Percentiles rank a stretch among this genome's conserved stretches.
Evolutionary conservation across 306 rosid genomes (phyloP).

Genomic region (Rosa lucieae): DNA sequence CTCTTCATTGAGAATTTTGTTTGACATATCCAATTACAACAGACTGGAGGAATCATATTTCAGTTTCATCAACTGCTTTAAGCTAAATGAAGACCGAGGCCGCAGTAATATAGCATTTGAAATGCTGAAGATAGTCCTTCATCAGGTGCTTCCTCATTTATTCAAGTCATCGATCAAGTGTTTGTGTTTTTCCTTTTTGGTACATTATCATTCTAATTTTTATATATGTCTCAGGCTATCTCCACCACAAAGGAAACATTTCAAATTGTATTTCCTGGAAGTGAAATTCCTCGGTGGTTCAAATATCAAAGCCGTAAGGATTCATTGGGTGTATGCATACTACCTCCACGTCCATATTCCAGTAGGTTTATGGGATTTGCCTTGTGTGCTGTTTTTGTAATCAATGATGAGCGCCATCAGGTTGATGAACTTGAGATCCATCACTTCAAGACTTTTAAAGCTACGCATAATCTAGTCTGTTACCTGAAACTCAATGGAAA

Average conservation of each 20-base stretch:
- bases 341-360: too few relatives aligned
- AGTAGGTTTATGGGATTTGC: not conserved
- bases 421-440: not conserved
- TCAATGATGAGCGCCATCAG: not conserved
- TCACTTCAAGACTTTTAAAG: not conserved
- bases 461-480: not conserved
- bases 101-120: not conserved
- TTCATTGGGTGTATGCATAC: not conserved
- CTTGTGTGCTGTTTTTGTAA: not conserved
- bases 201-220: too few relatives aligned
- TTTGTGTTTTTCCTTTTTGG: too few relatives aligned
- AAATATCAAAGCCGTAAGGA: not conserved
- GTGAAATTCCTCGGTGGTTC: conserved; percentile 6
- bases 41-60: not conserved
- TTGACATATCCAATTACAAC: not conserved
- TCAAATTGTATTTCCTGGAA: not conserved
- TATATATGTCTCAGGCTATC: too few relatives aligned
- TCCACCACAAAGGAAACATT: not conserved
- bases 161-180: too few relatives aligned
- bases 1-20: not conserved
- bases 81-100: not conserved
- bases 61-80: not conserved
- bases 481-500: not conserved
- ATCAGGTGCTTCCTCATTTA: not conserved
- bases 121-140: not conserved